These are phyloP conservation scores for Blastobotrys elegans DNA, from an alignment of 1,139 yeast species.

Conservation along the genomic window DNA sequence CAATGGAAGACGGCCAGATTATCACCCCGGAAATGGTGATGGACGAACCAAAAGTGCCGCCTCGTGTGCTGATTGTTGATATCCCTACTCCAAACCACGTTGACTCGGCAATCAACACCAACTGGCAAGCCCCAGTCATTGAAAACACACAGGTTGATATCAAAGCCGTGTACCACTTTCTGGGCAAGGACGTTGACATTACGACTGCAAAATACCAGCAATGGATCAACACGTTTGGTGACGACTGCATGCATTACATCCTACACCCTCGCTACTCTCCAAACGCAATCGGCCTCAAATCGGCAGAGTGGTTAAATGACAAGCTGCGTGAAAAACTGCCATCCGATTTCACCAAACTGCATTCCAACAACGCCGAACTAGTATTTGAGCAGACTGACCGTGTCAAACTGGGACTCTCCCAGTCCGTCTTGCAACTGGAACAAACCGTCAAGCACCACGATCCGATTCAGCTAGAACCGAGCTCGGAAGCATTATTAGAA, in stretches of 20 bases:
- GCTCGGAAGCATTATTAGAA: not conserved
- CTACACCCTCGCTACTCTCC: constrained; percentile 65
- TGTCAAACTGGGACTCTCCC: constrained; percentile 17
- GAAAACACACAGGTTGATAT: constrained; percentile 28
- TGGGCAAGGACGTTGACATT: constrained; percentile 61
- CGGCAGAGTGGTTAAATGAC: constrained; percentile 50
- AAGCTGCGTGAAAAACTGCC: constrained; percentile 55
- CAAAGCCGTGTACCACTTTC: constrained; percentile 65
- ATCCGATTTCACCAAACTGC: constrained; percentile 49
- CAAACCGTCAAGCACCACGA: constrained; percentile 18
- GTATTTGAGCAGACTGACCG: constrained; percentile 11
- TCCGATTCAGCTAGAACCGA: constrained; percentile 15
- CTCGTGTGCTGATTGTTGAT: constrained; percentile 64
- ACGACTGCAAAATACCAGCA: constrained; percentile 35
- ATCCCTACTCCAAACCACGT: constrained; percentile 58
- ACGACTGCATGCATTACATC: constrained; percentile 54
- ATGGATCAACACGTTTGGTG: constrained; percentile 48
- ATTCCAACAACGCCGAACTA: constrained; percentile 13
- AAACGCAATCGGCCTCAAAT: constrained; percentile 53
- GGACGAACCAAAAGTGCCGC: constrained; percentile 53
- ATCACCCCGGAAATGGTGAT: constrained; percentile 70
- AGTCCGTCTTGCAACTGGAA: constrained; percentile 22
- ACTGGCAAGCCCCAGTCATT: constrained; percentile 23
- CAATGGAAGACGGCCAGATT: constrained; percentile 52
- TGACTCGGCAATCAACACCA: constrained; percentile 24